Percentiles rank a stretch among this genome's conserved stretches.
Conservation (phyloP, 768 basidiomycete genomes). For the Holtermannia corniformis region DNA sequence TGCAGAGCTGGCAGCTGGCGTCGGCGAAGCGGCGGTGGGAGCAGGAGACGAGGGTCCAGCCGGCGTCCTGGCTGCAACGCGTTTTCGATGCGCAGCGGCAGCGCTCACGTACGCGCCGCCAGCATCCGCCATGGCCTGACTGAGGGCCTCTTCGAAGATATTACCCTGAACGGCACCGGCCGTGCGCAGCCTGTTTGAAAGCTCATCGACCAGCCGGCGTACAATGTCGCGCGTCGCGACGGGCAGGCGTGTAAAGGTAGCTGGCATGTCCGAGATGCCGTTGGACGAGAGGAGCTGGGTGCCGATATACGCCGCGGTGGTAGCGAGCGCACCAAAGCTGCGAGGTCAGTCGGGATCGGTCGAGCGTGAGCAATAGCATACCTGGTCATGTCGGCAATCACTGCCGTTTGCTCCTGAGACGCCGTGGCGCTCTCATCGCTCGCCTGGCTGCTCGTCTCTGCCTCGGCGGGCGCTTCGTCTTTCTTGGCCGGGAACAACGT, state of each 20-base stretch:
- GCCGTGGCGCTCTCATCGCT: too few relatives aligned
- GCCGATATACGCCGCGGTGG: background rate
- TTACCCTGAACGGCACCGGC: background rate
- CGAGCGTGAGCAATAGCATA: too few relatives aligned
- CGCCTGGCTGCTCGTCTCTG: too few relatives aligned
- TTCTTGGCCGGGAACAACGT: background rate
- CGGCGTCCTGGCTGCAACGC: background rate
- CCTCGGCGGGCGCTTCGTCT: too few relatives aligned
- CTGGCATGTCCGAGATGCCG: background rate
- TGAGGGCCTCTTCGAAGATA: background rate
- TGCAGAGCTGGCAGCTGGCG: background rate
- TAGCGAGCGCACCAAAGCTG: background rate
- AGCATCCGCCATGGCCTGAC: background rate
- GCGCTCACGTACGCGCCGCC: slow-evolving; percentile 1
- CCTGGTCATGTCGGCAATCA: background rate
- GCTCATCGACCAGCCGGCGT: background rate
- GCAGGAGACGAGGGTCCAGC: background rate
- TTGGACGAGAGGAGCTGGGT: background rate
- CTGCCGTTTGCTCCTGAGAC: background rate
- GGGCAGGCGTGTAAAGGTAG: background rate
- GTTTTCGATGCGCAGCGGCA: background rate
- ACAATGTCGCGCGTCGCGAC: background rate
- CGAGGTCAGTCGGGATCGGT: too few relatives aligned
- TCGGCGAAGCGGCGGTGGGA: background rate
- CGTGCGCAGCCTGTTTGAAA: background rate